Conservation (phyloP, 495 filamentous ascomycete genomes). For the Neurospora pannonica region DNA sequence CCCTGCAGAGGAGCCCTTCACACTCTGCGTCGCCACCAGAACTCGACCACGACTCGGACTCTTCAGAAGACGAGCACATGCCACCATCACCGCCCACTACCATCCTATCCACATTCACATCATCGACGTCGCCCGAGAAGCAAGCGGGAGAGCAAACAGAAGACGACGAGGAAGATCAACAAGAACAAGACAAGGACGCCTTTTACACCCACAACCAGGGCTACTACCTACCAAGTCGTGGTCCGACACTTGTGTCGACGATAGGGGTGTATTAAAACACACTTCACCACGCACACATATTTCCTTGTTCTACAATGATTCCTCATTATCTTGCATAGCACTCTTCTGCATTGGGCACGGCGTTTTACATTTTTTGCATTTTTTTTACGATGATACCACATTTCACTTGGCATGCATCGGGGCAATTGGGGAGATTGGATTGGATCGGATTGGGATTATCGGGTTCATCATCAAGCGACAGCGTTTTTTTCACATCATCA, state of each 20-base stretch:
- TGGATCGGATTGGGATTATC: not conserved
- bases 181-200: constrained; percentile 32
- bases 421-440: not conserved
- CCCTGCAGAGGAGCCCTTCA: constrained; percentile 64
- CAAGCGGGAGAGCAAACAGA: not conserved
- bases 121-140: constrained; percentile 4
- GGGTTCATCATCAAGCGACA: constrained; percentile 1
- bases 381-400: constrained; percentile 7
- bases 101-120: constrained; percentile 51
- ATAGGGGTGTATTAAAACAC: constrained; percentile 38
- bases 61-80: constrained; percentile 59
- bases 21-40: constrained; percentile 60
- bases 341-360: constrained; percentile 9
- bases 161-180: constrained; percentile 1
- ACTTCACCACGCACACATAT: constrained; percentile 11
- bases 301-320: constrained; percentile 18
- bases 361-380: constrained; percentile 1
- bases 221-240: constrained; percentile 49
- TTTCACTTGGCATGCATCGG: not conserved
- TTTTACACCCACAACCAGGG: constrained; percentile 45
- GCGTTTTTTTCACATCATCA: not conserved
- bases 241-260: constrained; percentile 34
- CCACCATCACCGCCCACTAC: constrained; percentile 75
- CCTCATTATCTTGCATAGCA: not conserved
- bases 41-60: constrained; percentile 60